Base-by-base conservation (phyloP, 331 rosid species). In the Cydonia oblonga region DNA sequence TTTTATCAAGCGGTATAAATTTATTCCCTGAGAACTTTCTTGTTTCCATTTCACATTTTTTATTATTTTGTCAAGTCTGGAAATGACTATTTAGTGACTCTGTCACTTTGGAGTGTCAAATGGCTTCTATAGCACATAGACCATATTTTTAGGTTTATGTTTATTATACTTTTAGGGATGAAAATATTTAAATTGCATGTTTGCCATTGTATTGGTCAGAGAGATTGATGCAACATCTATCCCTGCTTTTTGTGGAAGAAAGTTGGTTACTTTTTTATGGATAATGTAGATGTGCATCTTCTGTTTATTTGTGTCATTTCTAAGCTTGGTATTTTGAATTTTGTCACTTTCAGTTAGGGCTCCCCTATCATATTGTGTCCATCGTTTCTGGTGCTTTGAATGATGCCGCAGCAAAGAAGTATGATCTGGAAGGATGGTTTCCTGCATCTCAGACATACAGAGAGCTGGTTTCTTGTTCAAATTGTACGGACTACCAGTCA, bases 341-440 rank as follows among this genome's bases (percentile, higher is more conserved):
- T 75, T 72, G 23, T 70, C 24, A 20, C 61, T 57, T 77, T 79
- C 88, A 95, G 99, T 66, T 95, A 51, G 88, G 88, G 46, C 10
- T 95, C 77, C 97, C 97, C 5, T 95, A 95, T 81, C 99, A 81
- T 80, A 76, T 95, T 72, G 99, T 95, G 56, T 61, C 93, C 62
- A 87, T 95, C 9, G 99, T 95, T 65, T 95, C 99, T 70, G 97
- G 99, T 81, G 99, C 99, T 68, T 80, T 95, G 83, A 95, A 95
- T 83, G 99, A 95, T 78, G 96, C 99, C 1, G 99, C 99, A 3
- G 96, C 96, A 51, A 95, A 95, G 92, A 95, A 95, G 83, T 90
- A 84, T 82, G 99, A 95, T 76, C 80, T 95, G 68, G 99, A 91
- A 81, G 97, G 79, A 73, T 95, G 99, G 99, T 95, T 95, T 79